Evolutionary conservation across 441 rosid genomes (phyloP).

Genomic region (Omphalea diandra): DNA sequence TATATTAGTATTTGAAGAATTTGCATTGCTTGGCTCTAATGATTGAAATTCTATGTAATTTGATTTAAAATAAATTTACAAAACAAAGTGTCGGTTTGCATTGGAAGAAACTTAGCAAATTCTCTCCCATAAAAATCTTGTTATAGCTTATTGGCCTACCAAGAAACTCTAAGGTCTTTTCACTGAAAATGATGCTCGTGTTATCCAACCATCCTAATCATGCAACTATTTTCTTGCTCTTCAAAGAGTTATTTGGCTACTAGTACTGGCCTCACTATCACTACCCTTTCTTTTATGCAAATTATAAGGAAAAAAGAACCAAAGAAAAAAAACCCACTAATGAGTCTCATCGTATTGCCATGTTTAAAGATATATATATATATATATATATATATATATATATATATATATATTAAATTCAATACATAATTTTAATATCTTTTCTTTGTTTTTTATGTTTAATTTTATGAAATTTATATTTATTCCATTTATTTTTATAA

Average conservation of each 20-base stretch:
- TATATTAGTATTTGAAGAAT: neutral
- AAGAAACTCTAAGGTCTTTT: too few species aligned
- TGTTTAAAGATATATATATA: too few species aligned
- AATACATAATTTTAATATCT: too few species aligned
- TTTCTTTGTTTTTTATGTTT: too few species aligned
- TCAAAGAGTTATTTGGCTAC: neutral
- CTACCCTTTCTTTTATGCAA: neutral
- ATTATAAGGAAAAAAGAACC: too few species aligned
- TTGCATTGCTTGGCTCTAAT: neutral
- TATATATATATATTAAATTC: too few species aligned
- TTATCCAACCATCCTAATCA: conserved; percentile 1
- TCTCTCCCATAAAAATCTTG: neutral
- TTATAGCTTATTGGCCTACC: conserved; percentile 2
- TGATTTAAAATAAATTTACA: neutral
- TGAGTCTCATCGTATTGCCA: too few species aligned
- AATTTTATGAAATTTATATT: too few species aligned
- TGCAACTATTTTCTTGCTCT: neutral
- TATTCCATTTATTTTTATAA: too few species aligned
- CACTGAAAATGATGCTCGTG: neutral
- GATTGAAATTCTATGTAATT: neutral
- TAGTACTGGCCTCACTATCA: neutral
- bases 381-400: too few species aligned
- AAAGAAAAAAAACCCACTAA: too few species aligned
- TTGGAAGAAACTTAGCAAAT: neutral
- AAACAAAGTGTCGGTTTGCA: neutral